Conservation (phyloP, 768 basidiomycete species). For the Plicaturopsis crispa region DNA sequence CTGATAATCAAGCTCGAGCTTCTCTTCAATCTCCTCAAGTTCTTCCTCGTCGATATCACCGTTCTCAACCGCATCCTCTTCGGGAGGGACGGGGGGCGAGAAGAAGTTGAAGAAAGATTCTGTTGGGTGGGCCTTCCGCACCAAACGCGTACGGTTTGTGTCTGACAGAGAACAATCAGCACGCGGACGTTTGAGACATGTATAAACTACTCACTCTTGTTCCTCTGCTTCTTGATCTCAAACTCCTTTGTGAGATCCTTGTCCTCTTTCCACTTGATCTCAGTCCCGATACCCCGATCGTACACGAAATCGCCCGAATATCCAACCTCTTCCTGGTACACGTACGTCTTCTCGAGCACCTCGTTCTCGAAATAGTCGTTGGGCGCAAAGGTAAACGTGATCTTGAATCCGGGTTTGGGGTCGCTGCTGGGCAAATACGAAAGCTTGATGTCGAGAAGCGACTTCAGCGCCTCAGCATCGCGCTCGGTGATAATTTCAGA, state of each 20-base stretch:
- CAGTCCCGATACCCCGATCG: constrained; percentile 88
- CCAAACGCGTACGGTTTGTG: constrained; percentile 76
- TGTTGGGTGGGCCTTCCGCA: constrained; percentile 81
- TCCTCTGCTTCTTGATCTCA: constrained; percentile 98
- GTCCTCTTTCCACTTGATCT: constrained; percentile 97
- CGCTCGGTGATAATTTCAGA: constrained; percentile 89
- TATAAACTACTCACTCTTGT: constrained; percentile 69
- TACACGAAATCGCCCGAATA: constrained; percentile 96
- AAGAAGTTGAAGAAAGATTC: constrained; percentile 99
- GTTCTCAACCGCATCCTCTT: constrained; percentile 57
- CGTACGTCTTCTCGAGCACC: constrained; percentile 85
- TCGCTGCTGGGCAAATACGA: constrained; percentile 61
- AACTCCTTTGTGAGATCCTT: constrained; percentile 96
- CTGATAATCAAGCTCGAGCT: constrained; percentile 95
- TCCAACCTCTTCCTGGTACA: constrained; percentile 88
- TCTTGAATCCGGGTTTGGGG: constrained; percentile 87
- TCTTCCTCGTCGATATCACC: constrained; percentile 79
- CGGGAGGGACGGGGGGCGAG: constrained; percentile 67
- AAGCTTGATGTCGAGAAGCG: constrained; percentile 72
- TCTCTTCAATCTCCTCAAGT: constrained; percentile 85
- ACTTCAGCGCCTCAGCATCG: constrained; percentile 80
- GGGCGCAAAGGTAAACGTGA: constrained; percentile 70
- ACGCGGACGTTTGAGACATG: constrained; percentile 1
- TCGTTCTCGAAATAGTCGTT: constrained; percentile 89
- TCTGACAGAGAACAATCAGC: constrained; percentile 31